Conservation (phyloP, 108 stramenopile genomes). For the Conticribra weissflogii region DNA sequence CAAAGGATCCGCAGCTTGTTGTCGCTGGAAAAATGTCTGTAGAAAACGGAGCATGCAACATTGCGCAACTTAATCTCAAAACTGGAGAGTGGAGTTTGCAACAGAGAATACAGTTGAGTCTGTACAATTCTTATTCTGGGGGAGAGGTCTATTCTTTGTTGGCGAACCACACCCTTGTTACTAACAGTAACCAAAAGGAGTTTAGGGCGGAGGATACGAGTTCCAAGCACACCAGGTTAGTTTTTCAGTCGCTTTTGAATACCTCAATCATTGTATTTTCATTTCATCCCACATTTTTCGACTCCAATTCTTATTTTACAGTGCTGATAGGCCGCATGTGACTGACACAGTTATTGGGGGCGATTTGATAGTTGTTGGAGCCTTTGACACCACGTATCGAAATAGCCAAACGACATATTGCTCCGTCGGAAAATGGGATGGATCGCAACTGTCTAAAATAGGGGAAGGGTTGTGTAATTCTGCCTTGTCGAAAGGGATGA, state of each 20-base stretch:
- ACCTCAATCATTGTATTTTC: not conserved
- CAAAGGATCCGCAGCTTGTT: slow-evolving; percentile 68
- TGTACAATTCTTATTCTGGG: slow-evolving; percentile 88
- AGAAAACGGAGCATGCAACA: slow-evolving; percentile 80
- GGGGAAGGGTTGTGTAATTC: slow-evolving; percentile 94
- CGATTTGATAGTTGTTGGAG: slow-evolving; percentile 91
- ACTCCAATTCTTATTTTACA: no score
- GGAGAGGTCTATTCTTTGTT: slow-evolving; percentile 85
- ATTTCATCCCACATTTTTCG: not conserved
- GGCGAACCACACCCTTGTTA: slow-evolving; percentile 73
- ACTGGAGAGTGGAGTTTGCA: slow-evolving; percentile 73
- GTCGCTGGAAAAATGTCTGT: slow-evolving; percentile 89
- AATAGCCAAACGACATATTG: slow-evolving; percentile 95
- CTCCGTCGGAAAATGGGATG: slow-evolving; percentile 92
- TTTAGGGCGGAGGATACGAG: slow-evolving; percentile 26
- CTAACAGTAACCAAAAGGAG: slow-evolving; percentile 44
- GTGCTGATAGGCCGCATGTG: slow-evolving; percentile 42
- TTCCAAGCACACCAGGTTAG: slow-evolving; percentile 18
- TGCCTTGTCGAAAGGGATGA: slow-evolving; percentile 87
- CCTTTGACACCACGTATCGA: slow-evolving; percentile 90
- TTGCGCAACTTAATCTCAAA: slow-evolving; percentile 77
- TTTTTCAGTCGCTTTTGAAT: not conserved
- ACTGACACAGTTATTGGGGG: slow-evolving; percentile 42
- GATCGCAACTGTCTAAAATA: slow-evolving; percentile 78
- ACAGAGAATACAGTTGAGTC: slow-evolving; percentile 79